phyloP scores from a whole-genome alignment of 2,329 filamentous ascomycete genomes.

The Cercospora citrullina region DNA sequence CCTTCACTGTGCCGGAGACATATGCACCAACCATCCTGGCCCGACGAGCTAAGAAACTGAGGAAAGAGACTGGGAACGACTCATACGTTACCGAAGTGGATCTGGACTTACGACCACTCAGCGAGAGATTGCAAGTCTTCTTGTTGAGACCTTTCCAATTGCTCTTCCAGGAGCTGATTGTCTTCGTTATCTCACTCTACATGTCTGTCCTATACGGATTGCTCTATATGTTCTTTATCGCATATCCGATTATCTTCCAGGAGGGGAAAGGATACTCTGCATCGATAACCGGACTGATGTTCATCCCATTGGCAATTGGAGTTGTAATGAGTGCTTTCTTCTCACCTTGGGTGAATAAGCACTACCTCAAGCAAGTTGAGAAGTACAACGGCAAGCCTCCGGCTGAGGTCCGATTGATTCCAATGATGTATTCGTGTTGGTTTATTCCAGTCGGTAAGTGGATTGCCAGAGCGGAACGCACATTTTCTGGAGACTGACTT shows the following conservation, averaged over 20 bases:
- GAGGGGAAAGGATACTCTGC: conserved; percentile 76
- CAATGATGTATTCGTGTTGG: conserved; percentile 59
- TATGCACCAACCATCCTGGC: conserved; percentile 79
- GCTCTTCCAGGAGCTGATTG: conserved; percentile 79
- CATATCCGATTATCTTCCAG: conserved; percentile 65
- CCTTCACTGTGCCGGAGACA: conserved; percentile 87
- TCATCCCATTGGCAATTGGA: conserved; percentile 36
- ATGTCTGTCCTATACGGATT: conserved; percentile 43
- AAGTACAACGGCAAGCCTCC: conserved; percentile 72
- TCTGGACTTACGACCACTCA: conserved; percentile 68
- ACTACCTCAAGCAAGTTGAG: conserved; percentile 67
- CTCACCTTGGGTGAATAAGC: conserved; percentile 70
- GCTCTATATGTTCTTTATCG: conserved; percentile 63
- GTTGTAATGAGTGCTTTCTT: conserved; percentile 33
- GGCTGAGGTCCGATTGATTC: conserved; percentile 74
- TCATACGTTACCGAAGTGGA: conserved; percentile 78
- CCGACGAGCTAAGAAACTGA: conserved; percentile 66
- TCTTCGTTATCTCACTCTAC: conserved; percentile 79
- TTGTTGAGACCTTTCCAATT: conserved; percentile 81
- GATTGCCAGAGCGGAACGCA: background rate
- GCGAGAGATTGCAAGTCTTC: conserved; percentile 70
- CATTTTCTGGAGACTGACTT: background rate
- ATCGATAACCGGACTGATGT: conserved; percentile 74
- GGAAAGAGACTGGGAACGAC: conserved; percentile 65
- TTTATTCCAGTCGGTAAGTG: conserved; percentile 57